These are phyloP conservation scores for Calendula officinalis DNA, from an alignment of 129 eudicot genomes.

Conservation along the genomic window DNA sequence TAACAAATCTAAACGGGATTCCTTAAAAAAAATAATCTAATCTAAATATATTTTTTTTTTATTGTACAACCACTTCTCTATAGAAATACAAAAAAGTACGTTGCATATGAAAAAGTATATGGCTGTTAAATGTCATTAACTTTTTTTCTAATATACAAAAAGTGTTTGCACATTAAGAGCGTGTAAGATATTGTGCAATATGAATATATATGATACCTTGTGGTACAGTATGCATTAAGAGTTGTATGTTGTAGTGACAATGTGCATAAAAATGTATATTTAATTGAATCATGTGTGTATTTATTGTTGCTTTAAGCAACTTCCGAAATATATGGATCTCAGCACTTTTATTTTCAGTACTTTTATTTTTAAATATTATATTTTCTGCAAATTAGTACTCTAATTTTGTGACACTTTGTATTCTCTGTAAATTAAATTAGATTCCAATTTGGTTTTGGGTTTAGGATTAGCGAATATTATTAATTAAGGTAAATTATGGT, in stretches of 20 bases:
- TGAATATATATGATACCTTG: no score
- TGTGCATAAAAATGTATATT: neutral
- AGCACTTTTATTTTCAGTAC: neutral
- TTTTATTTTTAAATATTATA: neutral
- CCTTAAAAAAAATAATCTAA: no score
- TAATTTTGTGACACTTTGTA: neutral
- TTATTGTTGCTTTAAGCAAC: slow-evolving; percentile 33
- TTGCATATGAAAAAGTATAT: no score
- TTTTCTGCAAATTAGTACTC: neutral
- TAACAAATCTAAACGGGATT: no score
- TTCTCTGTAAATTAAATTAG: neutral
- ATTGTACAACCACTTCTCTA: no score
- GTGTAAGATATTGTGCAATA: no score
- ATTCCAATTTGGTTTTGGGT: neutral
- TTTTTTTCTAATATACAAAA: no score
- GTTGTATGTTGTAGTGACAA: neutral
- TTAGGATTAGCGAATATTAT: neutral
- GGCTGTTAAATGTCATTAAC: no score
- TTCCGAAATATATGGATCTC: slow-evolving; percentile 31
- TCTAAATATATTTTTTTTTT: no score
- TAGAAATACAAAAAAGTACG: no score
- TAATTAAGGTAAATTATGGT: no score
- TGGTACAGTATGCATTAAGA: neutral
- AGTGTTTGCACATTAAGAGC: no score
- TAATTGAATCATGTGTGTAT: slow-evolving; percentile 18